Evolutionary conservation across 495 filamentous ascomycete genomes (phyloP).

Genomic region (Daldinia grandis): DNA sequence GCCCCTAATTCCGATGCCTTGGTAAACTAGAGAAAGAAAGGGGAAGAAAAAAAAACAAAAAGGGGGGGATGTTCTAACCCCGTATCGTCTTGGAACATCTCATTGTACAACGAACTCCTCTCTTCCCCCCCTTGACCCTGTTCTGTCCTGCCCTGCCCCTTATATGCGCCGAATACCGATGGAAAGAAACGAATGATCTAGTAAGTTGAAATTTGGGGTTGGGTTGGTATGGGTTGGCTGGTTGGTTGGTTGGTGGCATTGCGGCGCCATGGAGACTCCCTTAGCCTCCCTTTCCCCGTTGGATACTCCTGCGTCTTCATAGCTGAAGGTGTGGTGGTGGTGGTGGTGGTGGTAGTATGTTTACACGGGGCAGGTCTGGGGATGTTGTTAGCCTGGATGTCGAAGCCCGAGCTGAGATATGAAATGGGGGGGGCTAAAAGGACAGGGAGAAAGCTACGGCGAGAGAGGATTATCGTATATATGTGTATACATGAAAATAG

Average conservation of each 20-base stretch:
- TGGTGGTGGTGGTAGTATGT: constrained; percentile 5
- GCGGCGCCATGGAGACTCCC: background rate
- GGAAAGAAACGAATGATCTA: constrained; percentile 25
- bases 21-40: too few species aligned
- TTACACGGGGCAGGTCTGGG: constrained; percentile 47
- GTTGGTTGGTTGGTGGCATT: background rate
- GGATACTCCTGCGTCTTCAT: background rate
- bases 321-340: background rate
- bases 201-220: background rate
- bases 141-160: too few species aligned
- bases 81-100: too few species aligned
- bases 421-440: background rate
- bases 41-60: too few species aligned
- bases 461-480: background rate
- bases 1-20: too few species aligned
- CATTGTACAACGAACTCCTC: too few species aligned
- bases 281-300: background rate
- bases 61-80: too few species aligned
- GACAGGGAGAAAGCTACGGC: background rate
- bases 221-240: background rate
- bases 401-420: background rate
- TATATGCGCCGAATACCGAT: too few species aligned
- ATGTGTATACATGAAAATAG: background rate
- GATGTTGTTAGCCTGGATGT: constrained; percentile 9
- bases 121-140: too few species aligned